phyloP scores from a whole-genome alignment of 352 stramenopile species.

The Phytophthora pluvialis region DNA sequence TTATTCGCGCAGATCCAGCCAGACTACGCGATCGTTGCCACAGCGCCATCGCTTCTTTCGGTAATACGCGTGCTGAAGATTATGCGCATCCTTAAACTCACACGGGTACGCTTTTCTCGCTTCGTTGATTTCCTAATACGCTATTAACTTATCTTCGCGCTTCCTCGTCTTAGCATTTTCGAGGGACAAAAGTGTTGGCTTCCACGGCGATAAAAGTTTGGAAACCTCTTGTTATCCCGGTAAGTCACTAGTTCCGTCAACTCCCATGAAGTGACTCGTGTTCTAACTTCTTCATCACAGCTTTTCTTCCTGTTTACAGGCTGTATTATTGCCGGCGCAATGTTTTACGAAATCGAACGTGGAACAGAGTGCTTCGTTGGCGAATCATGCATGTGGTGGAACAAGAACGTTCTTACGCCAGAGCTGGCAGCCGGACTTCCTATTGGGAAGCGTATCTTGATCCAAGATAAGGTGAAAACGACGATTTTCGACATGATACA shows the following conservation, averaged over 20 bases:
- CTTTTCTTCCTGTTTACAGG: slow-evolving; percentile 80
- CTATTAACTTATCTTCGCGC: background rate
- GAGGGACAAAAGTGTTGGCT: slow-evolving; percentile 66
- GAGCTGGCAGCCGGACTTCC: slow-evolving; percentile 44
- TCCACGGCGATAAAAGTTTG: slow-evolving; percentile 63
- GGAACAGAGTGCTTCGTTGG: slow-evolving; percentile 73
- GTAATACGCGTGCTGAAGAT: slow-evolving; percentile 76
- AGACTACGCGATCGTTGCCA: slow-evolving; percentile 68
- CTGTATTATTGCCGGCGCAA: slow-evolving; percentile 63
- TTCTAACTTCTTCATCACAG: slow-evolving; percentile 31
- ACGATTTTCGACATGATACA: slow-evolving; percentile 77
- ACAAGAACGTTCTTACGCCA: slow-evolving; percentile 59
- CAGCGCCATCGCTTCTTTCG: slow-evolving; percentile 66
- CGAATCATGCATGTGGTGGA: slow-evolving; percentile 61
- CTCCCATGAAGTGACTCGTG: background rate
- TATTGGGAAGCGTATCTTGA: slow-evolving; percentile 62
- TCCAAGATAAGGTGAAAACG: slow-evolving; percentile 53
- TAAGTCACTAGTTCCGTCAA: slow-evolving; percentile 20
- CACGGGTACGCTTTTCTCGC: slow-evolving; percentile 38
- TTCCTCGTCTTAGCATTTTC: slow-evolving; percentile 52
- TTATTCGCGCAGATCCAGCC: slow-evolving; percentile 38
- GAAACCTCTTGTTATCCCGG: slow-evolving; percentile 69
- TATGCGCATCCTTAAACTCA: slow-evolving; percentile 79
- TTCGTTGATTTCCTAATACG: background rate
- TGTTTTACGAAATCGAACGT: slow-evolving; percentile 81